Evolutionary conservation across 306 rosid species (phyloP).

Genomic region (Cicer arietinum): DNA sequence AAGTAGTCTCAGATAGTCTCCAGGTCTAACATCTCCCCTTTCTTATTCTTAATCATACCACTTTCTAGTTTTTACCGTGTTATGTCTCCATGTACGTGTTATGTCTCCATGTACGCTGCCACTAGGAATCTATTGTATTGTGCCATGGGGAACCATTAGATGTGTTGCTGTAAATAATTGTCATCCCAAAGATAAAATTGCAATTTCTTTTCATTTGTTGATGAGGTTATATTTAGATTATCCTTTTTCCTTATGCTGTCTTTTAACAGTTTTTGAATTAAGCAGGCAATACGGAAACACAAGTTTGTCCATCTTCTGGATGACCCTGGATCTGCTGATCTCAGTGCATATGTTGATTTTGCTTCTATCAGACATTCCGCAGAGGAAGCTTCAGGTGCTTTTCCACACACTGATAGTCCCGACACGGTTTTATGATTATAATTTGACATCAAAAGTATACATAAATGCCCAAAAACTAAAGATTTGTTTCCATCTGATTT

Average conservation of each 20-base stretch:
- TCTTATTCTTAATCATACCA: constrained; percentile 11
- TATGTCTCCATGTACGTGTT: constrained; percentile 11
- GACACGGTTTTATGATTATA: constrained; percentile 10
- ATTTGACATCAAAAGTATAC: neutral
- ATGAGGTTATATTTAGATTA: neutral
- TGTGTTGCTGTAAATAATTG: neutral
- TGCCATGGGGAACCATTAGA: neutral
- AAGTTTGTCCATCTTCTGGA: constrained; percentile 85
- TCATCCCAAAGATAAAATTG: neutral
- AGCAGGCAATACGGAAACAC: constrained; percentile 93
- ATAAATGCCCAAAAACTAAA: neutral
- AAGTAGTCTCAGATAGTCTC: constrained; percentile 82
- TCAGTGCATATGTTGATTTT: constrained; percentile 94
- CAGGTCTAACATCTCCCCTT: constrained; percentile 63
- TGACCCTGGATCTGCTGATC: constrained; percentile 94
- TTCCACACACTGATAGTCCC: constrained; percentile 16
- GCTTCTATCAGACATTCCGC: constrained; percentile 76
- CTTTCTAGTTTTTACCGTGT: constrained; percentile 22
- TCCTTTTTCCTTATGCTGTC: neutral
- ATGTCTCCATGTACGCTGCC: constrained; percentile 1
- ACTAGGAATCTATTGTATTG: constrained; percentile 14
- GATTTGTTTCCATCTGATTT: neutral
- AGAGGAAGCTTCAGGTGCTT: constrained; percentile 83
- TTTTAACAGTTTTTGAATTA: constrained; percentile 19
- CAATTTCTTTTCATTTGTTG: neutral